Conservation (phyloP, 129 eudicot species). For the Rutidosis leptorrhynchoides region DNA sequence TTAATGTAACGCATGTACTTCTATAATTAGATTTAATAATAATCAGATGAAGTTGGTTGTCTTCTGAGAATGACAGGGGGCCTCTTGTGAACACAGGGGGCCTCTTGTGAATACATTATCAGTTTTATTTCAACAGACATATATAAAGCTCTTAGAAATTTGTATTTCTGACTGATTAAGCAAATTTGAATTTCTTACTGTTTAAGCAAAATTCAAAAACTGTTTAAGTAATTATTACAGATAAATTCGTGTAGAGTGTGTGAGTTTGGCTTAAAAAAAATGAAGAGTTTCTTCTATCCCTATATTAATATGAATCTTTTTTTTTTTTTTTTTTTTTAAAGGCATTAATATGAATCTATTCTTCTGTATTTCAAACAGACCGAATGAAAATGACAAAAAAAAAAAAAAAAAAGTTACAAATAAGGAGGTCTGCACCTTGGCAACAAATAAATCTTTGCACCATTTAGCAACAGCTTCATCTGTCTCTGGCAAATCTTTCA, state of each 20-base stretch:
- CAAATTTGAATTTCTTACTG: too few species aligned
- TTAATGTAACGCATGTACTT: background rate
- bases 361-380: background rate
- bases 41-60: background rate
- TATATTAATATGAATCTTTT: too few species aligned
- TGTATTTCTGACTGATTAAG: background rate
- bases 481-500: slow-evolving; percentile 87
- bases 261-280: too few species aligned
- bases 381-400: background rate
- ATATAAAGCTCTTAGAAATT: background rate
- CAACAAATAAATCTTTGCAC: slow-evolving; percentile 78
- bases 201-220: too few species aligned
- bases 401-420: background rate
- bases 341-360: background rate
- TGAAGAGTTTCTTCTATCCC: too few species aligned
- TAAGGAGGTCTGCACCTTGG: slow-evolving; percentile 48
- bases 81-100: background rate
- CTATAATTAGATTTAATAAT: background rate
- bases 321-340: too few species aligned
- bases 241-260: too few species aligned
- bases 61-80: background rate
- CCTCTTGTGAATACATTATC: background rate
- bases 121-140: background rate
- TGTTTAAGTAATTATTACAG: too few species aligned
- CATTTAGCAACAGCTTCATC: slow-evolving; percentile 90